Evolutionary conservation across 1,139 yeast species (phyloP), one percentile per base, ranked within the genome.

Genomic region (Debaryomyces subglobosus): DNA sequence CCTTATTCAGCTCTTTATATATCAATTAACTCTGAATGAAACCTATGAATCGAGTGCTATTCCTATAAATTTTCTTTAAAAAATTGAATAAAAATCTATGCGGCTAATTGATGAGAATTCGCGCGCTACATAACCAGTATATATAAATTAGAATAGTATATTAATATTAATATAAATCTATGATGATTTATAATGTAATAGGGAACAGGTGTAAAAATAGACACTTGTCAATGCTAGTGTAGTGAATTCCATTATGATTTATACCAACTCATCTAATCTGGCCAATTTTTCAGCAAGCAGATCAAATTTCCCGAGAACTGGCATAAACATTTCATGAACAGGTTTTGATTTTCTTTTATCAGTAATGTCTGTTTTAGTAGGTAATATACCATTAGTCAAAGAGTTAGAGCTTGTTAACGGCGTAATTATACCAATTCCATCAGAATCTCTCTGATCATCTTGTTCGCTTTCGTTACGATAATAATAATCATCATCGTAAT

Each of bases 211-310:
- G 40, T 16, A 24, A 13, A 13, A 37, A 5, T 10, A 24, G 12
- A 37, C 16, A 36, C 13, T 10, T 23, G 20, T 4, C 30, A 37
- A 37, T 37, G 40, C 30, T 13, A 13, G 32, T 35, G 12, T 9
- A n/a, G 13, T 7, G 15, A 23, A 34, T 42, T 29, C 18, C 6
- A 25, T 21, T n/a, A 8, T 15, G 34, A 6, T 3, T 41, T 24
- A 49, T n/a, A 49, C 25, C 18, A 49, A 21, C 8, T 62, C 73
- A 53, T 75, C 78, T 35, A 75, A 61, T 58, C 72, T 77, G 0
- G 79, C 79, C 53, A 75, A 64, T 56, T 70, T 72, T 46, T 72
- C 77, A 1, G 79, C 78, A 53, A 75, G 65, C 54, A 69, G 75
- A 54, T 75, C 80, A 55, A 75, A 72, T 53, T 72, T 72, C 2